Percentiles rank a stretch among this genome's conserved stretches.
phyloP scores from a whole-genome alignment of 2,329 filamentous ascomycete species.

The Volutella citrinella region DNA sequence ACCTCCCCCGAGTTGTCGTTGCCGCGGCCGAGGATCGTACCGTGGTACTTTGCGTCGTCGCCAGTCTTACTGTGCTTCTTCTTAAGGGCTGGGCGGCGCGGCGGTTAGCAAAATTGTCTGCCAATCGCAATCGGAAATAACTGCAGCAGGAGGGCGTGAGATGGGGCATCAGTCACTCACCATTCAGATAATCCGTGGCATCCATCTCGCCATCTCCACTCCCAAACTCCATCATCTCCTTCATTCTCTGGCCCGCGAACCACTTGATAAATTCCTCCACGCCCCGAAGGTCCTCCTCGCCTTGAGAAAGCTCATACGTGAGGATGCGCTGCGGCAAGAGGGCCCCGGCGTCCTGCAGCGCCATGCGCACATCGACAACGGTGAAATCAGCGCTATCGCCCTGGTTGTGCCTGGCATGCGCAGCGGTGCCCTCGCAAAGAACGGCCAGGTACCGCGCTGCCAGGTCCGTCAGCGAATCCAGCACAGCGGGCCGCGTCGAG shows the following conservation, averaged over 20 bases:
- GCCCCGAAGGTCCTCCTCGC: conserved; percentile 74
- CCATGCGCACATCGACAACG: conserved; percentile 78
- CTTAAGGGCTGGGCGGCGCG: conserved; percentile 61
- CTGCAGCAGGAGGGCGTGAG: conserved; percentile 1
- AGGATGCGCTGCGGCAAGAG: conserved; percentile 66
- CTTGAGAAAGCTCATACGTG: conserved; percentile 66
- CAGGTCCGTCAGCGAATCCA: conserved; percentile 86
- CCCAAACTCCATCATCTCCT: conserved; percentile 78
- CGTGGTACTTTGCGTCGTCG: conserved; percentile 81
- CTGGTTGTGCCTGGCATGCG: conserved; percentile 67
- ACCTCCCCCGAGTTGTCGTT: conserved; percentile 73
- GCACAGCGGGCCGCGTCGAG: conserved; percentile 72
- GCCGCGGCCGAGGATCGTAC: conserved; percentile 75
- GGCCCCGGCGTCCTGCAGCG: conserved; percentile 76
- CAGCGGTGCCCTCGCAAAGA: conserved; percentile 69
- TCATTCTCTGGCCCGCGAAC: conserved; percentile 71
- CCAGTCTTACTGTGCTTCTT: conserved; percentile 90
- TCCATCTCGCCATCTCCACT: conserved; percentile 64
- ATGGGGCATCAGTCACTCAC: no score
- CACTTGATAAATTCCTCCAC: conserved; percentile 76
- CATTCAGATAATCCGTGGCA: conserved; percentile 67
- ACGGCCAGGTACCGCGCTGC: conserved; percentile 76
- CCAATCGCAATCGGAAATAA: conserved; percentile 1
- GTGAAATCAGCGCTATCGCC: conserved; percentile 47
- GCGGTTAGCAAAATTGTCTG: neutral